Evolutionary conservation across 2,329 filamentous ascomycete genomes (phyloP), one percentile per base, ranked within the genome.

Genomic region (Colletotrichum nymphaeae): DNA sequence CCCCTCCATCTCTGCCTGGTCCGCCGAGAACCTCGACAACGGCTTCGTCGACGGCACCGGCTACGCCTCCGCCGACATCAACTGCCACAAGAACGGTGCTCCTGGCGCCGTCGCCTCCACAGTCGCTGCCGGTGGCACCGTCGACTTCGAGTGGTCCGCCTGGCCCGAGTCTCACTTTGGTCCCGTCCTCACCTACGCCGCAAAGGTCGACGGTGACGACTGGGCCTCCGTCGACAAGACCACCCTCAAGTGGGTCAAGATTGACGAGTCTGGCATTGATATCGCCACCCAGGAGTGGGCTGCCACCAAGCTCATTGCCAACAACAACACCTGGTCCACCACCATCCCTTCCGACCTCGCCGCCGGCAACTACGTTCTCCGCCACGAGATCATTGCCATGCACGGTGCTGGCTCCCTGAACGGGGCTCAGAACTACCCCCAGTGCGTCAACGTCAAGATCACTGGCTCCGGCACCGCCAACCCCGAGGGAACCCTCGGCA

Each of bases 111-210:
- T 80, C 35, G 79, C 82, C 60, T 84, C 83, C 24, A 78, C 78
- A 1, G 81, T 86, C 8, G 66, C 79, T 2, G 84, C 85, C 30
- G 85, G 85, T 9, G 80, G 81, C 74, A 81, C 78, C 70, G 78
- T 87, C 63, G 82, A 76, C 35, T 77, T 86, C 65, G 78, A 83
- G 62, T 87, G 85, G 85, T 81, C 76, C 30, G 77, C 75, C 1
- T 87, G 85, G 86, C 84, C 85, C 49, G 81, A 80, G 1, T 80
- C 78, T 6, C 86, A 88, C 78, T 75, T 83, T 42, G 84, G 88
- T 0, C 91, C 91, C 9, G 87, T 93, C 76, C 86, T 93, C 75
- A 88, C 88, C 80, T 93, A 93, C 83, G 83, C 93, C 19, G 91
- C 91, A 68, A 86, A 86, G 76, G 91, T 89, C 82, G 83, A 85